phyloP scores from a whole-genome alignment of 805 yeast genomes.

The Cephaloascus fragrans region DNA sequence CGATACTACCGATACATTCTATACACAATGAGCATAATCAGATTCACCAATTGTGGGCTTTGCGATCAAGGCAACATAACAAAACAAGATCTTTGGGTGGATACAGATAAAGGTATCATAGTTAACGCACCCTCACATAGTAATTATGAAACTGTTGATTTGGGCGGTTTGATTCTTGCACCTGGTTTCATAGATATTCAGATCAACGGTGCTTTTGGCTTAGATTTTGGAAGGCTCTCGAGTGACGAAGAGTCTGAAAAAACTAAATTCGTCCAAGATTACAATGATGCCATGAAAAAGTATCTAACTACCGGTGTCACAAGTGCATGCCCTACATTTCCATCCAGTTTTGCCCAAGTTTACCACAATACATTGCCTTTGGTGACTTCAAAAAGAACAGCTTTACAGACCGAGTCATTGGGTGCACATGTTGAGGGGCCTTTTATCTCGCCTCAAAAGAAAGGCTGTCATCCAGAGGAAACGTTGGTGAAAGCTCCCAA shows the following conservation, averaged over 20 bases:
- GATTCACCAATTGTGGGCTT: conserved; percentile 30
- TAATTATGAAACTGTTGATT: conserved; percentile 22
- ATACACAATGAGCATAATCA: conserved; percentile 10
- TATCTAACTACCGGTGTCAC: conserved; percentile 45
- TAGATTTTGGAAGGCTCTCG: conserved; percentile 35
- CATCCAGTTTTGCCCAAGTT: conserved; percentile 39
- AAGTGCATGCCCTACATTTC: conserved; percentile 45
- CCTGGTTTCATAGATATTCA: conserved; percentile 53
- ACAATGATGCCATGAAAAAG: conserved; percentile 33
- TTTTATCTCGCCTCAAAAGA: conserved; percentile 35
- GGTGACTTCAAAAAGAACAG: conserved; percentile 21
- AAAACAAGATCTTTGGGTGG: conserved; percentile 31
- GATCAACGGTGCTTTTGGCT: conserved; percentile 48
- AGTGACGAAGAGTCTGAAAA: conserved; percentile 14
- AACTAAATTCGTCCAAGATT: conserved; percentile 20
- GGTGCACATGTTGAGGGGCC: conserved; percentile 61
- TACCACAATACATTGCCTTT: conserved; percentile 37
- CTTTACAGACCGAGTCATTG: conserved; percentile 29
- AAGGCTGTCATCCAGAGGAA: conserved; percentile 41
- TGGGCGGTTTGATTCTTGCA: conserved; percentile 35
- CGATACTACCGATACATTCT: too few species aligned
- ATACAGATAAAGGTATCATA: conserved; percentile 32
- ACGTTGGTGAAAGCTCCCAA: conserved; percentile 28
- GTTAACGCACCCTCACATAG: conserved; percentile 12
- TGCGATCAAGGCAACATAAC: conserved; percentile 29